Base-by-base conservation (phyloP, 306 rosid genomes). In the Geum urbanum region DNA sequence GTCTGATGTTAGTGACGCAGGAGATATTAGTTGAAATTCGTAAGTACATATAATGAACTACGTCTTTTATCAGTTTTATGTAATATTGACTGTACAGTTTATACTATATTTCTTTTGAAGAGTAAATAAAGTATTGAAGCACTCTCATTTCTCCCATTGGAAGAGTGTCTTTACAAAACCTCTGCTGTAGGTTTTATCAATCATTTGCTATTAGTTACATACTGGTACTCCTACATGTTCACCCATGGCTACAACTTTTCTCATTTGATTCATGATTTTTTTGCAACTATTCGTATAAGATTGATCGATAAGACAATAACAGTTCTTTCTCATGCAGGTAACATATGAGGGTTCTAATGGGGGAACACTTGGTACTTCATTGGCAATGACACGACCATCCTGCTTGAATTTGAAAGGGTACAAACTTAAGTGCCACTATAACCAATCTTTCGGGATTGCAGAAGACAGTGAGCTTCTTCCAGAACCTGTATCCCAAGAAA, bases 391-490 rank as follows among this genome's bases (percentile, higher is more conserved):
- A 7, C 69, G 22, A 46, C 39, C 70, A 16, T 6, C 56, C 44
- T 35, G 20, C 64, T 24, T 27, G 15, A 66, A 66, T 66, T 27
- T 44, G 5, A 47, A 56, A 54, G 13, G 24, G 12, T 35, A 67
- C 39, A 67, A 57, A 11, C 47, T 40, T 5, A 75, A 67, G 74
- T 67, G 71, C 7, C 44, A 4, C 4, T 66, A 24, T 24, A 27
- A 47, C 24, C 70, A 66, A 8, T 14, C 70, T 2, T 66, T 66
- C 11, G 56, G 56, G 54, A 22, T 24, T 24, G 55, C 39, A 66
- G 56, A 27, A 66, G 52, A 66, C 58, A 66, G 71, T 66, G 71
- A 48, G 32, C 46, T 49, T n/a, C 16, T 27, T 48, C n/a, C 45
- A 0, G 58, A 49, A 48, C 27, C 46, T 27, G 9, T 66, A 63